Conservation (phyloP, 495 filamentous ascomycete species). For the Penicillium diatomitis region DNA sequence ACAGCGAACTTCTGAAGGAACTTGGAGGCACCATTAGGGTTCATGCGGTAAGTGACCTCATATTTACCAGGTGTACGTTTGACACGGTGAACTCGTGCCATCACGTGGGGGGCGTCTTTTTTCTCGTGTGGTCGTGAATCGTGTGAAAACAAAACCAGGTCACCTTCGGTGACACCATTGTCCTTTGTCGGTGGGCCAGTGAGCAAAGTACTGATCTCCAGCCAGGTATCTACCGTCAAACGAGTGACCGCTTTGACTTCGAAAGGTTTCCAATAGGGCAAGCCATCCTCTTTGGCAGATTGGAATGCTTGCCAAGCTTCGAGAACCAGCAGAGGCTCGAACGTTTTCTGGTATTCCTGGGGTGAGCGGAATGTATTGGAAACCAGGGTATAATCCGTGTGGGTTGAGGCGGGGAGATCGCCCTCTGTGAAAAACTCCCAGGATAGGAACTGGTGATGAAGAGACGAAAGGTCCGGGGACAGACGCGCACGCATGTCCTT, state of each 20-base stretch:
- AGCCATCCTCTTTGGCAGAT: constrained; percentile 76
- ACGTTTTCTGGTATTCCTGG: constrained; percentile 73
- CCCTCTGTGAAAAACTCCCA: constrained; percentile 91
- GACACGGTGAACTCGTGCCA: constrained; percentile 73
- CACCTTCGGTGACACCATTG: constrained; percentile 66
- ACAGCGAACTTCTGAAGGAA: constrained; percentile 44
- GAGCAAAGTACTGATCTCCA: constrained; percentile 81
- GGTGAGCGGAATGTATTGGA: constrained; percentile 67
- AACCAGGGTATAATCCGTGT: constrained; percentile 62
- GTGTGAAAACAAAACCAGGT: constrained; percentile 78
- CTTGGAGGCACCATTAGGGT: constrained; percentile 42
- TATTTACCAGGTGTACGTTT: constrained; percentile 67
- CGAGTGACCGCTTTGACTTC: constrained; percentile 79
- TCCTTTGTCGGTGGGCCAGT: constrained; percentile 60
- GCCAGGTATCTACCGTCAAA: constrained; percentile 81
- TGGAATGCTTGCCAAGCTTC: constrained; percentile 96
- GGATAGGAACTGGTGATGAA: constrained; percentile 77
- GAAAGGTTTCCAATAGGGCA: constrained; percentile 53
- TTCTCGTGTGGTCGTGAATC: constrained; percentile 54
- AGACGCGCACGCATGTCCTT: constrained; percentile 92
- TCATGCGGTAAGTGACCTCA: constrained; percentile 79
- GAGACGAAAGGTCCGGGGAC: constrained; percentile 73
- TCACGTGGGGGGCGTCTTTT: constrained; percentile 60
- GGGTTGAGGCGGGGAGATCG: constrained; percentile 61
- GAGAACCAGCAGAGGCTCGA: constrained; percentile 81